Evolutionary conservation across 257 asterid genomes (phyloP).

Genomic region (Gardenia jasminoides): DNA sequence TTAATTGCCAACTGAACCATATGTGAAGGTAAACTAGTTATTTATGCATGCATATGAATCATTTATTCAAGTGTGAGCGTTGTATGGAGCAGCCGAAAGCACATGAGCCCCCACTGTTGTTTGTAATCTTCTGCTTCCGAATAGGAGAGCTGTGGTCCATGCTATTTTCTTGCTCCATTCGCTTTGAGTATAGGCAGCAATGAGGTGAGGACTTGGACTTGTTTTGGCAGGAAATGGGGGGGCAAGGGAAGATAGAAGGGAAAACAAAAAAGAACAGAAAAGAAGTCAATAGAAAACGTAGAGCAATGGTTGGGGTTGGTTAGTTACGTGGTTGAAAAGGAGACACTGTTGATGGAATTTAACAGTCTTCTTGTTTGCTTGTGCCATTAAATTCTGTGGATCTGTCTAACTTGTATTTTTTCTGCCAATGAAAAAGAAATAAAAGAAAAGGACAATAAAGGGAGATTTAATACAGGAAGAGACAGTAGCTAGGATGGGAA

Average conservation of each 20-base stretch:
- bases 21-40: background rate
- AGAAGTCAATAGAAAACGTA: background rate
- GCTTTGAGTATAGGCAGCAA: background rate
- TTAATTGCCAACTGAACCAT: too few relatives aligned
- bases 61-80: background rate
- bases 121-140: background rate
- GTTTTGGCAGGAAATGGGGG: conserved; percentile 1
- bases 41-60: background rate
- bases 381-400: conserved; percentile 8
- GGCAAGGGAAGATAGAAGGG: too few relatives aligned
- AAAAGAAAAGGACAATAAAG: background rate
- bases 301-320: background rate
- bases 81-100: background rate
- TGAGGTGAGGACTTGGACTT: background rate
- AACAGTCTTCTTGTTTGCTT: background rate
- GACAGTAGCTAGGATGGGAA: background rate
- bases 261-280: background rate
- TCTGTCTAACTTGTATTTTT: background rate
- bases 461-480: background rate
- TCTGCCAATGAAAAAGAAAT: background rate
- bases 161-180: background rate
- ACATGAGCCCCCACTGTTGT: background rate
- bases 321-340: background rate
- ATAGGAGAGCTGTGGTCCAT: background rate
- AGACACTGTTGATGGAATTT: conserved; percentile 1